Percentiles rank a stretch among this genome's conserved stretches.
These are phyloP conservation scores for Gnetum montanum DNA, from an alignment of 75 land plant species.

Conservation along the genomic window DNA sequence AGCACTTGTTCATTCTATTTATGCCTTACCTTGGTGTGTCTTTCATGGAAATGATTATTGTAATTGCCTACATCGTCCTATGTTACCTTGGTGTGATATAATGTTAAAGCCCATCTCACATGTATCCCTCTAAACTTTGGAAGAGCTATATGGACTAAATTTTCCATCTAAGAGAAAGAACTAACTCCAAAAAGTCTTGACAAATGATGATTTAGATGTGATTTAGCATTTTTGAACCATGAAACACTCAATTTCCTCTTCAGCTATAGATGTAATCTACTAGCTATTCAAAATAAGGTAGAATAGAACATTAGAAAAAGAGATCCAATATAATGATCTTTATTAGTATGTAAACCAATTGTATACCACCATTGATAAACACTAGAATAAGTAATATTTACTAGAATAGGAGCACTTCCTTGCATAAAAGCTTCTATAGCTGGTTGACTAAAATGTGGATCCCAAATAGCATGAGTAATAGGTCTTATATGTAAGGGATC, in stretches of 20 bases:
- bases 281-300: background rate
- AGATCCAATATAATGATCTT: conserved; percentile 1
- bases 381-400: background rate
- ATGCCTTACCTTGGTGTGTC: too few species aligned
- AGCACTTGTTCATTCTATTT: too few species aligned
- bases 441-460: conserved; percentile 17
- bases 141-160: background rate
- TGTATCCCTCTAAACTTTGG: background rate
- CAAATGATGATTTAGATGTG: background rate
- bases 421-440: background rate
- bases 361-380: too few species aligned
- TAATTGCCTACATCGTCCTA: too few species aligned
- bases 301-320: background rate
- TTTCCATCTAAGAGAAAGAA: background rate
- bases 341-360: background rate
- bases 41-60: too few species aligned
- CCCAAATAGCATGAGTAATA: conserved; percentile 31
- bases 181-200: background rate
- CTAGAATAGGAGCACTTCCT: background rate
- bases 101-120: background rate
- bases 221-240: background rate
- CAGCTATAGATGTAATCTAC: background rate
- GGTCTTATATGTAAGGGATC: conserved; percentile 19
- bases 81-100: too few species aligned
- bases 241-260: background rate